These are phyloP conservation scores for Lactifluus pinguis DNA, from an alignment of 768 basidiomycete species.

Conservation along the genomic window DNA sequence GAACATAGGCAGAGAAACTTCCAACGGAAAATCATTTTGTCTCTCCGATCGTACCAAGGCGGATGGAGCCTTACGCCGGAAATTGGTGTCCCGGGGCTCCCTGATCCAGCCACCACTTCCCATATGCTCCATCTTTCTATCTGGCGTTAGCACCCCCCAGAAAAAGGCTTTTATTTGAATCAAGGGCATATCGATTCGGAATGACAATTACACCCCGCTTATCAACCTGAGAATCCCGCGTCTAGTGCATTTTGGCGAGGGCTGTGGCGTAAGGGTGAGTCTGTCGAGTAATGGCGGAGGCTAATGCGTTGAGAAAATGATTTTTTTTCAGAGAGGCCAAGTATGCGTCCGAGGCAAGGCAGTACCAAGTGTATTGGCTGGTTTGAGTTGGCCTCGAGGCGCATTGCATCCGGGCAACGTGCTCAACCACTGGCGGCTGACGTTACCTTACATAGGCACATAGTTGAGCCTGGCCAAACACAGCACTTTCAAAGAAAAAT, in stretches of 20 bases:
- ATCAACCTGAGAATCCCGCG: background rate
- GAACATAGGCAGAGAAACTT: background rate
- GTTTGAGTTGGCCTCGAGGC: conserved; percentile 2
- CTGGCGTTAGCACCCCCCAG: conserved; percentile 8
- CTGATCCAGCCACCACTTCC: background rate
- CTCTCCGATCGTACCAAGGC: conserved; percentile 2
- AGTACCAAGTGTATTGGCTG: background rate
- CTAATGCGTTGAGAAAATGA: background rate
- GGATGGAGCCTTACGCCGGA: conserved; percentile 12
- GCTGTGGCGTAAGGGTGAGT: background rate
- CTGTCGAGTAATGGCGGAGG: background rate
- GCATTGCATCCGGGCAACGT: conserved; percentile 15
- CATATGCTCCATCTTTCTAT: background rate
- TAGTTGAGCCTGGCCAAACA: background rate
- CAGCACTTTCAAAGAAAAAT: conserved; percentile 5
- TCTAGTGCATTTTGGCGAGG: background rate
- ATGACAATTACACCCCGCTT: background rate
- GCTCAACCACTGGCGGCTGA: conserved; percentile 1
- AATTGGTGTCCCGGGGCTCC: conserved; percentile 3
- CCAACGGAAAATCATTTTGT: conserved; percentile 7
- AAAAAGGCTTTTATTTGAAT: background rate
- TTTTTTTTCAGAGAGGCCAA: background rate
- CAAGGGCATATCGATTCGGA: background rate
- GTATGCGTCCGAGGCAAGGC: background rate
- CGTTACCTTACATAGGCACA: conserved; percentile 8